Conservation (phyloP, 345 rosid species). For the Mercurialis annua region DNA sequence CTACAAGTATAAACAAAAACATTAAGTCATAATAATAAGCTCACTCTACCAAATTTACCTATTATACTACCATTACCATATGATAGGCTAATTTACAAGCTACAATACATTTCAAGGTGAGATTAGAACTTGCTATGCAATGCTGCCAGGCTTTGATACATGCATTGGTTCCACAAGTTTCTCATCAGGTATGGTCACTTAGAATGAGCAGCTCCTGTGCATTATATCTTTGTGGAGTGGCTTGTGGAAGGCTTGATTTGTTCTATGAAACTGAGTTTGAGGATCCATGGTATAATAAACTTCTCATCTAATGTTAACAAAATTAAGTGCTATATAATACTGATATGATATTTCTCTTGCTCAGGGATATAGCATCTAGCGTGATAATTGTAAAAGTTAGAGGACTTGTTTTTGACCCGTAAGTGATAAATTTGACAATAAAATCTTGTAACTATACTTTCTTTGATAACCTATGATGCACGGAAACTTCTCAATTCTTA, state of each 20-base stretch:
- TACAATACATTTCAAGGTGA: neutral
- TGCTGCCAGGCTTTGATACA: neutral
- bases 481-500: too few relatives aligned
- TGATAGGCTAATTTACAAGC: neutral
- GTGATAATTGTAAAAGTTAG: slow-evolving; percentile 79
- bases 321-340: neutral
- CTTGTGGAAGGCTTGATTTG: slow-evolving; percentile 81
- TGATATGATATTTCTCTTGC: slow-evolving; percentile 13
- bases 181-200: slow-evolving; percentile 72
- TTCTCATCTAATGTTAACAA: neutral
- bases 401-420: slow-evolving; percentile 92
- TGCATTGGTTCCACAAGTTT: too few relatives aligned
- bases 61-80: neutral
- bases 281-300: slow-evolving; percentile 81
- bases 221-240: slow-evolving; percentile 87
- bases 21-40: neutral
- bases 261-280: slow-evolving; percentile 81
- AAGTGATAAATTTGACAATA: slow-evolving; percentile 29
- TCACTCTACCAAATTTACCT: neutral
- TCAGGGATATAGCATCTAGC: slow-evolving; percentile 96
- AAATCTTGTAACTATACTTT: neutral
- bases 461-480: too few relatives aligned
- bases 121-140: slow-evolving; percentile 3
- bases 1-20: neutral
- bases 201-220: slow-evolving; percentile 97